Percentiles rank a stretch among this genome's conserved stretches.
Evolutionary conservation across 1,284 basidiomycete species (phyloP).

Genomic region (Rhizoctonia solani): DNA sequence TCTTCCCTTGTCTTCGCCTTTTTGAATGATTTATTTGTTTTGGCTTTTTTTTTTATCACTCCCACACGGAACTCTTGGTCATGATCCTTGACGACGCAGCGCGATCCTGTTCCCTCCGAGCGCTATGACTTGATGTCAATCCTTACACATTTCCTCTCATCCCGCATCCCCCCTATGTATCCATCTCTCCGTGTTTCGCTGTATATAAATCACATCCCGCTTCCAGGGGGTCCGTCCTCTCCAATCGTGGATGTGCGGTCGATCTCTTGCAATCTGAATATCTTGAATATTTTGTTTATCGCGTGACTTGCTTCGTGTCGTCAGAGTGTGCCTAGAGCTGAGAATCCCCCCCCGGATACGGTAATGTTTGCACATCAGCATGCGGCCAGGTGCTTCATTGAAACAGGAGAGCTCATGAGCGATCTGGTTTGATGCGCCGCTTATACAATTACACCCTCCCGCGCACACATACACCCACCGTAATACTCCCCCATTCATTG

Average conservation of each 20-base stretch:
- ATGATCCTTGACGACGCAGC: slow-evolving; percentile 31
- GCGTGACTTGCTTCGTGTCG: not conserved
- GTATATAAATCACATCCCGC: slow-evolving; percentile 16
- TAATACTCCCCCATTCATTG: too few species aligned
- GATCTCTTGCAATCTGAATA: not conserved
- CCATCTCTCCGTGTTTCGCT: not conserved
- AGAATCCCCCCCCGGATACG: too few species aligned
- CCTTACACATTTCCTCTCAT: not conserved
- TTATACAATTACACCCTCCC: too few species aligned
- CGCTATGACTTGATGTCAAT: slow-evolving; percentile 29
- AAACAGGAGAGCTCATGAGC: too few species aligned
- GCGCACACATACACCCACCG: too few species aligned
- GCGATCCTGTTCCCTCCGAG: slow-evolving; percentile 4
- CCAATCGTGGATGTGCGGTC: slow-evolving; percentile 18
- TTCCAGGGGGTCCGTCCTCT: slow-evolving; percentile 30
- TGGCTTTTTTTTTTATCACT: slow-evolving; percentile 8
- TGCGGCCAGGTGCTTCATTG: too few species aligned
- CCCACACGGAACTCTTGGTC: slow-evolving; percentile 29
- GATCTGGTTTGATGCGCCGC: too few species aligned
- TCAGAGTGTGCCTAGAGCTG: not conserved
- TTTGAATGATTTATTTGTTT: slow-evolving; percentile 13
- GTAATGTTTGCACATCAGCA: too few species aligned
- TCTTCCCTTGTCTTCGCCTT: not conserved
- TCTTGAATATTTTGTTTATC: not conserved
- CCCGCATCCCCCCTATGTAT: slow-evolving; percentile 2